Conservation (phyloP, 2,329 filamentous ascomycete genomes). For the Mycocentrospora acerina region DNA sequence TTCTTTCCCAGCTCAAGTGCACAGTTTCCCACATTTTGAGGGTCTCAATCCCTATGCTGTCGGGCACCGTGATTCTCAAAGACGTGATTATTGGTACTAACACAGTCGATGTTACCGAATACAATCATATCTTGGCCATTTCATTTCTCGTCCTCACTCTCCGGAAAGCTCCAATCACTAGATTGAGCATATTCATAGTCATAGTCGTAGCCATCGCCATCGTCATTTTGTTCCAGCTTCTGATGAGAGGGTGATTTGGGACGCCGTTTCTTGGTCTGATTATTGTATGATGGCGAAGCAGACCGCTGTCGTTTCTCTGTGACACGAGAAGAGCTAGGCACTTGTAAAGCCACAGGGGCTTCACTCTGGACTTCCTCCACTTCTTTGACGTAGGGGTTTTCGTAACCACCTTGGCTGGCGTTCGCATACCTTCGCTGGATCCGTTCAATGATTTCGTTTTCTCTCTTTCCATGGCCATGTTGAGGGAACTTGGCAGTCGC, state of each 20-base stretch:
- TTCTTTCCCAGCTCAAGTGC: too few relatives aligned
- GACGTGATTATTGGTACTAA: too few relatives aligned
- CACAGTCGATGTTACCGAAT: too few relatives aligned
- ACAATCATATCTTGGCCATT: too few relatives aligned
- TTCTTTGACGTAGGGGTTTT: too few relatives aligned
- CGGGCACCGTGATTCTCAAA: too few relatives aligned
- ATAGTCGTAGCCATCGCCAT: background rate
- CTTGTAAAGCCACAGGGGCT: background rate
- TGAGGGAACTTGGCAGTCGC: constrained; percentile 8
- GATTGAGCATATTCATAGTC: constrained; percentile 7
- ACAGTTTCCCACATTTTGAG: too few relatives aligned
- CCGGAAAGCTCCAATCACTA: constrained; percentile 10
- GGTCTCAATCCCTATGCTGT: too few relatives aligned
- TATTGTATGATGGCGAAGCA: constrained; percentile 1
- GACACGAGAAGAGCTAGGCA: too few relatives aligned
- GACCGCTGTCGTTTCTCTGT: constrained; percentile 5
- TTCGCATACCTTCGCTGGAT: constrained; percentile 7
- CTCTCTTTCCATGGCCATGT: constrained; percentile 4
- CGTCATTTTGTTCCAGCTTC: background rate
- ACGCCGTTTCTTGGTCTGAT: constrained; percentile 1
- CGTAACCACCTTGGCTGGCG: too few relatives aligned
- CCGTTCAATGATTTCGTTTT: constrained; percentile 4
- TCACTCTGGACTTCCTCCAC: background rate
- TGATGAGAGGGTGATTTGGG: background rate
- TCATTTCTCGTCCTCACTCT: constrained; percentile 1